These are phyloP conservation scores for Dissoconium aciculare DNA, from an alignment of 2,329 filamentous ascomycete genomes.

Conservation along the genomic window DNA sequence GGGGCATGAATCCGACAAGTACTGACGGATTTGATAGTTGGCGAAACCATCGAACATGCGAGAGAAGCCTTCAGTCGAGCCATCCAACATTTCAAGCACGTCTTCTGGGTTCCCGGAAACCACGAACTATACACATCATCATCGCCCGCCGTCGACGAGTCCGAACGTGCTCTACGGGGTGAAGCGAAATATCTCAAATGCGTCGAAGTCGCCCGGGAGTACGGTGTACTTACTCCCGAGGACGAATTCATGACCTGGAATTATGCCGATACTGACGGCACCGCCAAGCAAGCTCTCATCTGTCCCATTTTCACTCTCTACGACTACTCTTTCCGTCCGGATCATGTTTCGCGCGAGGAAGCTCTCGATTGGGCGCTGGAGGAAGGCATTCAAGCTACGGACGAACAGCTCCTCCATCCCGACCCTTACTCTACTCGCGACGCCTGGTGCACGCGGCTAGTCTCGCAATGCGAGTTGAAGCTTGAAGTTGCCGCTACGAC, in stretches of 20 bases:
- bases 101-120: constrained; percentile 44
- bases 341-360: constrained; percentile 32
- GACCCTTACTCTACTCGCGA: constrained; percentile 31
- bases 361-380: constrained; percentile 35
- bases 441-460: constrained; percentile 31
- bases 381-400: constrained; percentile 31
- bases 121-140: constrained; percentile 43
- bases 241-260: constrained; percentile 40
- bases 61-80: constrained; percentile 28
- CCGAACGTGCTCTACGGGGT: constrained; percentile 28
- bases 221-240: constrained; percentile 41
- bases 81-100: constrained; percentile 29
- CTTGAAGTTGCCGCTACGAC: constrained; percentile 19
- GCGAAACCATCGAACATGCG: constrained; percentile 22
- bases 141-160: constrained; percentile 21
- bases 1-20: too few relatives aligned
- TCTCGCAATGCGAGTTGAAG: constrained; percentile 28
- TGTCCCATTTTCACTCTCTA: constrained; percentile 45
- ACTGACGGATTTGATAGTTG: too few relatives aligned
- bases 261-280: constrained; percentile 28
- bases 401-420: constrained; percentile 32
- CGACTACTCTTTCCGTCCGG: constrained; percentile 44
- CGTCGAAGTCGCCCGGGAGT: constrained; percentile 36
- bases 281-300: constrained; percentile 35
- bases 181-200: constrained; percentile 42